Evolutionary conservation across 352 stramenopile species (phyloP).

Genomic region (Aphanomyces stellatus): DNA sequence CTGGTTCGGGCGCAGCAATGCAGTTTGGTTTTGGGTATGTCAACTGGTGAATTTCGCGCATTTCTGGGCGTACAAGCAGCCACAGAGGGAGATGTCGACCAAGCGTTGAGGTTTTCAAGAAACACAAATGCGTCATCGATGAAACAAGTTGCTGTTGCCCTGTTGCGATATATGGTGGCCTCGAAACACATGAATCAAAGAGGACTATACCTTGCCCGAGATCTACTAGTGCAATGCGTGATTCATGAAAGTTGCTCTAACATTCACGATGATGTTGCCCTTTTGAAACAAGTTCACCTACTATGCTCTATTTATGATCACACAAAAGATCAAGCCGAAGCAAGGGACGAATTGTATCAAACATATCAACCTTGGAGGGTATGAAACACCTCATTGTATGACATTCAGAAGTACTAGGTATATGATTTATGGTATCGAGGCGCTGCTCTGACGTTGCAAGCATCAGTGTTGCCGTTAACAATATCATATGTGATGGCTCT

Average conservation of each 20-base stretch:
- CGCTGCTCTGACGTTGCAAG: neutral
- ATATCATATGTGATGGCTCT: neutral
- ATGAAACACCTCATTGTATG: no score
- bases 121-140: neutral
- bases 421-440: slow-evolving; percentile 17
- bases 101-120: slow-evolving; percentile 5
- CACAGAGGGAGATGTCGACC: neutral
- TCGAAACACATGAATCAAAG: neutral
- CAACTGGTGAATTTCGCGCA: slow-evolving; percentile 7
- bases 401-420: no score
- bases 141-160: slow-evolving; percentile 6
- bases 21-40: neutral
- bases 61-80: slow-evolving; percentile 2
- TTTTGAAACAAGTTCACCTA: slow-evolving; percentile 2
- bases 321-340: neutral
- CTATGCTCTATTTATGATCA: neutral
- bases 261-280: neutral
- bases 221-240: neutral
- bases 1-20: neutral
- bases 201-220: neutral
- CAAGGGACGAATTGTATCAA: slow-evolving; percentile 1
- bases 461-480: slow-evolving; percentile 5
- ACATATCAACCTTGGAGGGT: slow-evolving; percentile 4
- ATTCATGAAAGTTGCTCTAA: neutral
- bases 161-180: slow-evolving; percentile 5